Percentiles rank a stretch among this genome's conserved stretches.
phyloP scores from a whole-genome alignment of 2,329 filamentous ascomycete genomes.

The Trichoderma koningiopsis region DNA sequence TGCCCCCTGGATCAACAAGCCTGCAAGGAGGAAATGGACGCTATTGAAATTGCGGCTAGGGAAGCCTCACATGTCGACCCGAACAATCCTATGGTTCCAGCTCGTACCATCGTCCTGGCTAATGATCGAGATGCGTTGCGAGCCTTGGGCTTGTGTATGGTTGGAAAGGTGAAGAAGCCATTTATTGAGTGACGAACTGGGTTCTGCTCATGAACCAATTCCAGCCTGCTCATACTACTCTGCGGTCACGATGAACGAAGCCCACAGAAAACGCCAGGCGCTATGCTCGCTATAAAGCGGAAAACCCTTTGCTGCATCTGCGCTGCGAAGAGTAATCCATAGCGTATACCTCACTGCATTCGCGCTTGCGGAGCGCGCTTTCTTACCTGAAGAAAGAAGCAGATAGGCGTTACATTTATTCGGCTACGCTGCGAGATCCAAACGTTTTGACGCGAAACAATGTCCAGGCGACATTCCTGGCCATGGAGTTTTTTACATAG shows the following conservation, averaged over 20 bases:
- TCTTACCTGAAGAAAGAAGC: neutral
- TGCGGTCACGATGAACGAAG: neutral
- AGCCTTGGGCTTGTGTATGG: constrained; percentile 64
- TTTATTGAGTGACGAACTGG: constrained; percentile 57
- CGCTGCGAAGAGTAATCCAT: neutral
- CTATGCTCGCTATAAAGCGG: neutral
- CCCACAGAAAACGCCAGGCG: neutral
- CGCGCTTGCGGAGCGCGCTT: neutral
- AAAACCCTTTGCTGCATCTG: neutral
- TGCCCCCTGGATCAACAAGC: constrained; percentile 93
- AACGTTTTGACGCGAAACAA: neutral
- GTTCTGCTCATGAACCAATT: neutral
- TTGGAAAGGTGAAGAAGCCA: constrained; percentile 66
- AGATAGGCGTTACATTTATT: neutral
- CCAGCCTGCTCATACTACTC: neutral
- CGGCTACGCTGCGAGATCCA: constrained; percentile 5
- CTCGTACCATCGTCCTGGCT: constrained; percentile 77
- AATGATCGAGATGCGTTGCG: constrained; percentile 68
- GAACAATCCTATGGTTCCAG: constrained; percentile 89
- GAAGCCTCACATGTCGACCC: constrained; percentile 86
- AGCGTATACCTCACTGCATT: neutral
- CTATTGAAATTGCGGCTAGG: constrained; percentile 92
- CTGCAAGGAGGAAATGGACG: constrained; percentile 98
- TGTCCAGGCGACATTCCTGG: neutral
- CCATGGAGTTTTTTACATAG: constrained; percentile 4